Evolutionary conservation across 805 yeast genomes (phyloP).

Genomic region (Suhomyces emberorum): DNA sequence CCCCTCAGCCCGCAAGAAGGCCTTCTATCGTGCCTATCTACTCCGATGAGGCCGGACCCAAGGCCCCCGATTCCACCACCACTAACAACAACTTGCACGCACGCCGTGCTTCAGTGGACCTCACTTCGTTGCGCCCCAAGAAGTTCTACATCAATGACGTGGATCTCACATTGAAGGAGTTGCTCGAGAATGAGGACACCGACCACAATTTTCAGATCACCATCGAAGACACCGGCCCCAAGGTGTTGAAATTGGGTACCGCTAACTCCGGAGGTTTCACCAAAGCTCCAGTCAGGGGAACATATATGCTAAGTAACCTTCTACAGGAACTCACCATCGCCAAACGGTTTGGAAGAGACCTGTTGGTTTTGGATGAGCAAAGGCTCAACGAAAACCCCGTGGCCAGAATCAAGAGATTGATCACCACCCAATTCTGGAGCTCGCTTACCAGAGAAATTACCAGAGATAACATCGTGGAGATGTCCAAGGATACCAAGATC

Average conservation of each 20-base stretch:
- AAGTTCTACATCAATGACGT: constrained; percentile 73
- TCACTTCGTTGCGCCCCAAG: constrained; percentile 29
- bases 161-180: constrained; percentile 63
- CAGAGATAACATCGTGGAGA: constrained; percentile 54
- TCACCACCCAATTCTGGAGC: constrained; percentile 77
- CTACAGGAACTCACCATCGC: constrained; percentile 89
- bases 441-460: constrained; percentile 70
- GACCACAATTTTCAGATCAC: constrained; percentile 83
- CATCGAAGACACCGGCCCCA: constrained; percentile 81
- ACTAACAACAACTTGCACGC: background rate
- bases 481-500: constrained; percentile 79
- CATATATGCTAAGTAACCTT: constrained; percentile 82
- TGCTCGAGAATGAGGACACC: constrained; percentile 77
- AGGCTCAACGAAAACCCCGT: constrained; percentile 87
- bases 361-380: constrained; percentile 77
- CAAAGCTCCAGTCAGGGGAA: constrained; percentile 74
- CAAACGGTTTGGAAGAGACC: constrained; percentile 70
- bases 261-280: constrained; percentile 80
- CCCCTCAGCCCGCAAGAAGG: constrained; percentile 9
- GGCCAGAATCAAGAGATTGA: constrained; percentile 66
- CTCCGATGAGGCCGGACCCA: constrained; percentile 10
- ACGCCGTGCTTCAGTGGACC: constrained; percentile 35
- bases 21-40: constrained; percentile 32
- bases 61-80: background rate
- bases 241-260: constrained; percentile 76